Evolutionary conservation across 2,329 filamentous ascomycete genomes (phyloP), one percentile per base, ranked within the genome.

Genomic region (Claviceps maximensis): DNA sequence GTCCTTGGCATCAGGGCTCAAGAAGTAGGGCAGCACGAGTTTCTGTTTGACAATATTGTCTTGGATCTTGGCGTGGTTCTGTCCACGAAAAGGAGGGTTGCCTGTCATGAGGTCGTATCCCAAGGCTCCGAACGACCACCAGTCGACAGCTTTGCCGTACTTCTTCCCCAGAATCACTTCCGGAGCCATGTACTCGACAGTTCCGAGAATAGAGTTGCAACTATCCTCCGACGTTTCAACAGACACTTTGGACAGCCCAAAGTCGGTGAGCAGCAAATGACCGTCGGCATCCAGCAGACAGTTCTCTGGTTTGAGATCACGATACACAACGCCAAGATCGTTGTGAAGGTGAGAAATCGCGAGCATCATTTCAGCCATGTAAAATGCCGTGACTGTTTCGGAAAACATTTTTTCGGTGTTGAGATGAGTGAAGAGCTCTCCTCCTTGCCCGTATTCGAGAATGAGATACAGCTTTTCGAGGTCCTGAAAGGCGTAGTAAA

Each of bases 401-500:
- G 86, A 78, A 60, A 98, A 97, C 87, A 97, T 97, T 67, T 89
- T 87, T 67, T 97, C 90, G 59, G 89, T 86, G 55, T 84, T 88
- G 27, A 98, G 77, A 63, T 97, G 91, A n/a, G 87, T 89, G 67
- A 98, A 98, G 6, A 98, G 77, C 70, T 98, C 94, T 53, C 94
- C 93, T 40, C 94, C 94, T 67, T 95, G 88, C 5, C 93, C 93
- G 67, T 98, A 98, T 71, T 98, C 91, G 25, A 98, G 80, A 59
- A 98, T 97, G 47, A 98, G 76, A 66, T 98, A 98, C 36, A 98
- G 81, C 72, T 95, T 96, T 74, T 96, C 90, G 60, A 89, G 89
- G 64, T 98, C 93, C 70, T 98, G 93, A 69, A 98, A 98, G 23
- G 93, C 93, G 63, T 98, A 98, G 71, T 87, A 98, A 19, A 98